Evolutionary conservation across 2,329 filamentous ascomycete genomes (phyloP).

Genomic region (Clarireedia paspali): DNA sequence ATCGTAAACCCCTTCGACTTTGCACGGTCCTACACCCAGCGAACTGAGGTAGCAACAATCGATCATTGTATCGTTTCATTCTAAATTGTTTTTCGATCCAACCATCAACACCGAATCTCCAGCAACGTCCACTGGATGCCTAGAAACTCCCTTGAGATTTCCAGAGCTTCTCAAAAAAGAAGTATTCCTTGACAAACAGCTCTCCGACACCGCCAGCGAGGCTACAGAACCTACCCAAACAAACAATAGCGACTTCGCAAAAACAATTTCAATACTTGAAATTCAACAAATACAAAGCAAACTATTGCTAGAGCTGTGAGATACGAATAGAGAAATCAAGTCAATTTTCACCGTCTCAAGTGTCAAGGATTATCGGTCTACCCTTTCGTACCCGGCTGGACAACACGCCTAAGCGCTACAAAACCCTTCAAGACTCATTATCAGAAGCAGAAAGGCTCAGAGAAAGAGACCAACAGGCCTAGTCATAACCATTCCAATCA

Average conservation of each 20-base stretch:
- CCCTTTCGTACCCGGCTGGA: too few relatives aligned
- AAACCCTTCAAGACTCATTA: background rate
- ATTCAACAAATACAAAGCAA: background rate
- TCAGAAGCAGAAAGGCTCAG: too few relatives aligned
- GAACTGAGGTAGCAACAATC: constrained; percentile 23
- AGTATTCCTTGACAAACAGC: constrained; percentile 7
- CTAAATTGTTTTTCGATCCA: constrained; percentile 22
- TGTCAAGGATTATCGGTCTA: too few relatives aligned
- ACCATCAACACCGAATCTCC: constrained; percentile 21
- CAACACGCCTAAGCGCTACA: too few relatives aligned
- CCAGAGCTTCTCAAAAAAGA: constrained; percentile 22
- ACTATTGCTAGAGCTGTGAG: too few relatives aligned
- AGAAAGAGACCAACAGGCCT: too few relatives aligned
- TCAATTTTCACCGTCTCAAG: too few relatives aligned
- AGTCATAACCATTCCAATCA: too few relatives aligned
- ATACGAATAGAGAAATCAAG: too few relatives aligned
- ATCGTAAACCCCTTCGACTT: constrained; percentile 20
- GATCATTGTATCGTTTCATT: constrained; percentile 17
- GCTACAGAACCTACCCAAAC: background rate
- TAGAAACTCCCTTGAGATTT: constrained; percentile 24
- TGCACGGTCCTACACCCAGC: constrained; percentile 12
- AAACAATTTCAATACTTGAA: background rate
- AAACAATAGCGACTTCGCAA: background rate
- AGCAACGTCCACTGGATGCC: constrained; percentile 20
- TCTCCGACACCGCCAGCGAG: background rate